Base-by-base conservation (phyloP, 2,329 filamentous ascomycete genomes). In the Colletotrichum tabaci region DNA sequence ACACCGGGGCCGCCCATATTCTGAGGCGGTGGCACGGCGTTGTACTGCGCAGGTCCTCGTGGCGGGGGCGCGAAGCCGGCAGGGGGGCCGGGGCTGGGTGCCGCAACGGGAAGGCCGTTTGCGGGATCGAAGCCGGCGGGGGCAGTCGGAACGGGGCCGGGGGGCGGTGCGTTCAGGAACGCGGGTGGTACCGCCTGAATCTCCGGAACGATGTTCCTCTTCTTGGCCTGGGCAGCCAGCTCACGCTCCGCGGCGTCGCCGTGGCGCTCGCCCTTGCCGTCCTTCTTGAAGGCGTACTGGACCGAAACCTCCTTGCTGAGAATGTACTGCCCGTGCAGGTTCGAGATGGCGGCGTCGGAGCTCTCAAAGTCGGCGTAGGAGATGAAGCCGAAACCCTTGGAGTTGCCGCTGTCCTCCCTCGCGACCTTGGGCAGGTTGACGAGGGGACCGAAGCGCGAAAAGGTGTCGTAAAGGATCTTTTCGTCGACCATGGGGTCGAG, bases 271-370 rank as follows among this genome's bases (percentile, higher is more conserved):
- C 96, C 96, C 84, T 98, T 98, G 76, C 96, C 96, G 79, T 99
- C 96, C 84, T 98, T 98, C 88, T 99, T 99, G 89, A 98, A 98
- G 49, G 96, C 96, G 82, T 98, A 99, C 83, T 98, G 96, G 55
- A 99, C 96, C 3, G 93, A 94, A 77, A 98, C 93, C 82, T 98
- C 94, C 85, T 98, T 98, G 87, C 96, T 98, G 87, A 97, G 95
- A 72, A 99, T 90, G 82, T 96, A 98, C 84, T 98, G 95, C 62
- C 94, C 94, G 80, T 98, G 93, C 93, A 99, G 95, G 80, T 96
- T 96, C 75, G 91, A 89, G 74, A 97, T 94, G 52, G 96, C 95
- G 73, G 94, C 92, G 79, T 99, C 96, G 13, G 94, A 96, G 76
- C 94, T 93, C 79, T 98, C 96, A 80, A 99, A 99, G 79, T 94